These are phyloP conservation scores for Blastobotrys americana DNA, from an alignment of 805 yeast genomes.

Conservation along the genomic window DNA sequence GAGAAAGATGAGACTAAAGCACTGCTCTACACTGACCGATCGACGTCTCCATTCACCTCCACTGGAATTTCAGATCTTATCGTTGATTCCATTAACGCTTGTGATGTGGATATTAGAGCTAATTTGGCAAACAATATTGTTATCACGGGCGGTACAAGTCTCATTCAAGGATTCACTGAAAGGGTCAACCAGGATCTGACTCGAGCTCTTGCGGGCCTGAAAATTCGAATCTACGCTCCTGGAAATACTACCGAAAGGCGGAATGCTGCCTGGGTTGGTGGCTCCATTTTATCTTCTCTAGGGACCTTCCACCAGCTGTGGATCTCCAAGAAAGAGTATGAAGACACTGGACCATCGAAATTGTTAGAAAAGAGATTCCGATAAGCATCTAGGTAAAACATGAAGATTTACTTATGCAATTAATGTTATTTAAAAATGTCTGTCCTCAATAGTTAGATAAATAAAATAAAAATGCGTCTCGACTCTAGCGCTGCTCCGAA, in stretches of 20 bases:
- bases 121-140: conserved; percentile 84
- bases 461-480: too few species aligned
- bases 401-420: too few species aligned
- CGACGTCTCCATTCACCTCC: conserved; percentile 14
- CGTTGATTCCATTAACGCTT: conserved; percentile 39
- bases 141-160: conserved; percentile 75
- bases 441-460: too few species aligned
- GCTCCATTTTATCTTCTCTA: conserved; percentile 75
- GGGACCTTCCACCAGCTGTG: conserved; percentile 96
- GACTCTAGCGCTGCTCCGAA: too few species aligned
- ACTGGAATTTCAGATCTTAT: conserved; percentile 52
- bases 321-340: conserved; percentile 83
- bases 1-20: conserved; percentile 11
- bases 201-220: conserved; percentile 70
- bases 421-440: too few species aligned
- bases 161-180: conserved; percentile 75
- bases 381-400: too few species aligned
- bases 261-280: conserved; percentile 87
- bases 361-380: conserved; percentile 77
- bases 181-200: conserved; percentile 65
- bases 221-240: conserved; percentile 73
- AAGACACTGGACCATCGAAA: conserved; percentile 81
- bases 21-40: conserved; percentile 16
- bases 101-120: conserved; percentile 84
- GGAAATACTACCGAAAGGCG: conserved; percentile 68